Evolutionary conservation across 768 basidiomycete species (phyloP).

Genomic region (Boletus vinaceobasis): DNA sequence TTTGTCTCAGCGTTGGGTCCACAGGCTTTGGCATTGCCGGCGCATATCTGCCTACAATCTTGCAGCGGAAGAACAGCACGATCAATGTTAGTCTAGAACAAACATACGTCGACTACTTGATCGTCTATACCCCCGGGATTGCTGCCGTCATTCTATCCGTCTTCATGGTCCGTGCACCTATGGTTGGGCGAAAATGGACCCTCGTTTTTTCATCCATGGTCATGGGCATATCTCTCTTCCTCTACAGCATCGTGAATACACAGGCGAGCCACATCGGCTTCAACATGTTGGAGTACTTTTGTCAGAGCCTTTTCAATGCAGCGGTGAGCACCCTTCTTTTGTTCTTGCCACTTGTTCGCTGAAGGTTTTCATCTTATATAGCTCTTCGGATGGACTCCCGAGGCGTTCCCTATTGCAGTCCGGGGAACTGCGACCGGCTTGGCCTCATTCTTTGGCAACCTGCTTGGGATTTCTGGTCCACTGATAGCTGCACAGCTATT

Average conservation of each 20-base stretch:
- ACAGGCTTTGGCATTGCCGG: slow-evolving; percentile 4
- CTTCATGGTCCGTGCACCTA: slow-evolving; percentile 12
- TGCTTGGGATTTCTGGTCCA: not conserved
- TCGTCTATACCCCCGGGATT: slow-evolving; percentile 6
- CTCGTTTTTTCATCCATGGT: slow-evolving; percentile 12
- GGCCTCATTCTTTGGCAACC: not conserved
- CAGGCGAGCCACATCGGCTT: slow-evolving; percentile 10
- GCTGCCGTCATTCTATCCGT: not conserved
- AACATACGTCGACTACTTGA: slow-evolving; percentile 13
- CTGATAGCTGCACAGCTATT: slow-evolving; percentile 6
- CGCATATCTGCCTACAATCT: slow-evolving; percentile 8
- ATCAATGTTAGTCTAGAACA: slow-evolving; percentile 2
- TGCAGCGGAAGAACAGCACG: slow-evolving; percentile 12
- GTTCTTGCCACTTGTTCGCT: no score
- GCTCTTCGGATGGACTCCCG: not conserved
- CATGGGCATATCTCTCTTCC: slow-evolving; percentile 4
- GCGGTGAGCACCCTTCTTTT: not conserved
- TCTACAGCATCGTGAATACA: slow-evolving; percentile 9
- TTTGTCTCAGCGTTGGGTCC: not conserved
- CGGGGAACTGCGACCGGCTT: not conserved
- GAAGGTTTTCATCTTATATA: not conserved
- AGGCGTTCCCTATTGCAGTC: no score
- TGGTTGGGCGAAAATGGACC: slow-evolving; percentile 16
- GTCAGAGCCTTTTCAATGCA: slow-evolving; percentile 7
- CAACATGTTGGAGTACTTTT: slow-evolving; percentile 8